These are phyloP conservation scores for Peribolospora baueri DNA, from an alignment of 768 basidiomycete species.

Conservation along the genomic window DNA sequence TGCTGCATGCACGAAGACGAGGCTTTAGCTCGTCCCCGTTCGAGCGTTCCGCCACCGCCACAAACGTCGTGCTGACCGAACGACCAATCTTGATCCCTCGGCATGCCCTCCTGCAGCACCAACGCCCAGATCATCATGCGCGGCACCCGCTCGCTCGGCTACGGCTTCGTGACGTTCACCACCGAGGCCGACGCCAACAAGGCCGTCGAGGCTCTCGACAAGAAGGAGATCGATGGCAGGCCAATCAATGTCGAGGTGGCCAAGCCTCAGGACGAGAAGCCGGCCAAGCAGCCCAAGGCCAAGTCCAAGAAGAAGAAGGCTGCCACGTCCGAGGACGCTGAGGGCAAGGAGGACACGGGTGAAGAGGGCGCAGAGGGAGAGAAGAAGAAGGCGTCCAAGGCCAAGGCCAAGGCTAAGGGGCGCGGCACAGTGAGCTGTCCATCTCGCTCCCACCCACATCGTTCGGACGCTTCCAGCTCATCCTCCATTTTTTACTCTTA, in stretches of 20 bases:
- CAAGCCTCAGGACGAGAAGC: slow-evolving; percentile 30
- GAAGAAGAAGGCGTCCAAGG: slow-evolving; percentile 1
- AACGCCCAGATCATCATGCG: slow-evolving; percentile 69
- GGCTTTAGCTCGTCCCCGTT: slow-evolving; percentile 7
- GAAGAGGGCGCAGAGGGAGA: too few relatives aligned
- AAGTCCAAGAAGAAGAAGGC: slow-evolving; percentile 41
- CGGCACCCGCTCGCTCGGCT: slow-evolving; percentile 62
- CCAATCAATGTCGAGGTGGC: slow-evolving; percentile 75
- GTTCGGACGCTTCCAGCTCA: not conserved
- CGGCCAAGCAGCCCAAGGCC: slow-evolving; percentile 9
- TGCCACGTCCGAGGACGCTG: slow-evolving; percentile 68
- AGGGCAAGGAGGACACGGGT: slow-evolving; percentile 35
- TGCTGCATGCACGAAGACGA: not conserved
- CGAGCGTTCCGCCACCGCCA: not conserved
- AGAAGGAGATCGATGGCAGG: slow-evolving; percentile 70
- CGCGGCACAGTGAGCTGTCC: too few relatives aligned
- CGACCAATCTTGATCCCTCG: not conserved
- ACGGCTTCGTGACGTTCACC: slow-evolving; percentile 71
- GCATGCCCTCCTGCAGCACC: slow-evolving; percentile 27
- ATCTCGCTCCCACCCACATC: too few relatives aligned
- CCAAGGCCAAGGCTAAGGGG: too few relatives aligned
- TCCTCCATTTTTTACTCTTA: not conserved
- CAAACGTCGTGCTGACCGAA: not conserved
- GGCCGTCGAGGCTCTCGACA: slow-evolving; percentile 65
- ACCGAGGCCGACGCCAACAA: slow-evolving; percentile 59